These are phyloP conservation scores for Pleurotus ostreatus DNA, from an alignment of 768 basidiomycete genomes.

Conservation along the genomic window DNA sequence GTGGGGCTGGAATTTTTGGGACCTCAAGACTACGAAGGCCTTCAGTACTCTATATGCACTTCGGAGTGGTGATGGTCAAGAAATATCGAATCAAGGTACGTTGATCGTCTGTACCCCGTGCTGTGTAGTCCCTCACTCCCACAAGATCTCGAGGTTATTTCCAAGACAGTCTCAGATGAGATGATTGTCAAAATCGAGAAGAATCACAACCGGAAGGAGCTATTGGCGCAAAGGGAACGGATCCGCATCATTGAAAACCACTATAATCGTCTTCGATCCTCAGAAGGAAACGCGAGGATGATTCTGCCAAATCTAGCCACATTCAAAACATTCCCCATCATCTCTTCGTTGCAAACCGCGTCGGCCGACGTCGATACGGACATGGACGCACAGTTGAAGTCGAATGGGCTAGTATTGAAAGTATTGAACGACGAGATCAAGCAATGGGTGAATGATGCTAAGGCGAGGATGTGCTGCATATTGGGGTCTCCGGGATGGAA, in stretches of 20 bases:
- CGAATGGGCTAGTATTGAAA: constrained; percentile 24
- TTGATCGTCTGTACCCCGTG: not conserved
- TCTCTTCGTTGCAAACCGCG: constrained; percentile 23
- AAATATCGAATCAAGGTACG: constrained; percentile 33
- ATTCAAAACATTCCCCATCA: constrained; percentile 25
- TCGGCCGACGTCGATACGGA: constrained; percentile 4
- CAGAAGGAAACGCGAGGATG: constrained; percentile 14
- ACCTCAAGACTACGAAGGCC: constrained; percentile 35
- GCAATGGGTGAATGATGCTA: constrained; percentile 45
- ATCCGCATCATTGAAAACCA: constrained; percentile 33
- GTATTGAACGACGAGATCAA: constrained; percentile 41
- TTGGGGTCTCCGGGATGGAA: constrained; percentile 55
- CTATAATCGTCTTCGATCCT: constrained; percentile 41
- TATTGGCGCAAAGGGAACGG: constrained; percentile 18
- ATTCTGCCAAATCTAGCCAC: constrained; percentile 39
- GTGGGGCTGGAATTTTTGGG: constrained; percentile 38
- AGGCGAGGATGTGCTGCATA: constrained; percentile 34
- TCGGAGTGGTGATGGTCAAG: constrained; percentile 36
- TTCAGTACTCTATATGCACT: constrained; percentile 34
- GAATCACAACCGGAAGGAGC: constrained; percentile 15
- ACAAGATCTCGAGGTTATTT: not conserved
- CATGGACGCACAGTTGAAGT: constrained; percentile 12
- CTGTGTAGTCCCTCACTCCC: not conserved
- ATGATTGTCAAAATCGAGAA: constrained; percentile 20
- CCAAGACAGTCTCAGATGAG: constrained; percentile 18